Percentiles rank a stretch among this genome's conserved stretches.
These are phyloP conservation scores for Batkoa obscura DNA, from an alignment of 371 early-diverging fungal species.

Conservation along the genomic window DNA sequence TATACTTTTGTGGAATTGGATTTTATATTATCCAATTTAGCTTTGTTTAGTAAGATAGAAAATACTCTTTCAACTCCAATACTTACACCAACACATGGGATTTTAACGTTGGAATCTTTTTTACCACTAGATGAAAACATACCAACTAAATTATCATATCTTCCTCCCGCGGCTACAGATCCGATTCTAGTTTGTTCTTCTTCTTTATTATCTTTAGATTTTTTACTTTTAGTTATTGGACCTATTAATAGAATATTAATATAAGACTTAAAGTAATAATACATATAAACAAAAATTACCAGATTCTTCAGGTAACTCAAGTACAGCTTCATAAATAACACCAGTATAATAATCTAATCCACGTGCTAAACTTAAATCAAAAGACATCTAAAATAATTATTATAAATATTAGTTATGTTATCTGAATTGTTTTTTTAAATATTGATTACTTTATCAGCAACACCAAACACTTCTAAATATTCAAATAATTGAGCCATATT, in stretches of 20 bases:
- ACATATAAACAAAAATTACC: conserved; percentile 17
- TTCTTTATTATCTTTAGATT: conserved; percentile 26
- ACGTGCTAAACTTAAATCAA: conserved; percentile 93
- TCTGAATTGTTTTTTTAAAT: neutral
- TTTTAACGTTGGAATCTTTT: conserved; percentile 42
- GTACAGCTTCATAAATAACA: conserved; percentile 95
- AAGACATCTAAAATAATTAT: conserved; percentile 31
- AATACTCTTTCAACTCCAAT: conserved; percentile 97
- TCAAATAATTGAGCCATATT: conserved; percentile 77
- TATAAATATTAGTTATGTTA: neutral
- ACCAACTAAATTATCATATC: conserved; percentile 97
- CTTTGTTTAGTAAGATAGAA: conserved; percentile 56
- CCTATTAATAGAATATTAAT: neutral
- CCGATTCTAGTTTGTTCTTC: conserved; percentile 83
- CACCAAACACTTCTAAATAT: conserved; percentile 69
- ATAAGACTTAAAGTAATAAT: too few species aligned
- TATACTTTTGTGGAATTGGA: conserved; percentile 73
- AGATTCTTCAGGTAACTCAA: conserved; percentile 37
- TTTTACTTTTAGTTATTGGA: conserved; percentile 10
- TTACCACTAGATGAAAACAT: conserved; percentile 59
- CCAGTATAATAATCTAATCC: conserved; percentile 99
- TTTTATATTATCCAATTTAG: conserved; percentile 38
- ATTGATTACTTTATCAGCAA: conserved; percentile 36
- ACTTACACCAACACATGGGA: conserved; percentile 95
- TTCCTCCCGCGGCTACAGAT: conserved; percentile 98